Evolutionary conservation across 768 basidiomycete species (phyloP).

Genomic region (Mycena pura): DNA sequence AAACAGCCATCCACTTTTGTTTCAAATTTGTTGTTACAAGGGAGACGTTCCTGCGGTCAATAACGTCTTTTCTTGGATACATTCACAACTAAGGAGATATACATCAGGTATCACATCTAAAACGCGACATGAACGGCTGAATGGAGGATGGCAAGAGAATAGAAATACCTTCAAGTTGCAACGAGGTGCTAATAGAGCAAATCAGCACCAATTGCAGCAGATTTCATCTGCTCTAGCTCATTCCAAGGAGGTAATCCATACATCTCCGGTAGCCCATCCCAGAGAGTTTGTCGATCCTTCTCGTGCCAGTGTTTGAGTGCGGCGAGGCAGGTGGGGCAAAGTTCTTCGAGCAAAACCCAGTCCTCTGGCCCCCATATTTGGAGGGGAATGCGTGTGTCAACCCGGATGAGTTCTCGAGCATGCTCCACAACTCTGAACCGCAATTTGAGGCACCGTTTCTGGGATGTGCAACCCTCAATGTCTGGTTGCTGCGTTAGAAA

Average conservation of each 20-base stretch:
- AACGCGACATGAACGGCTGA: too few relatives aligned
- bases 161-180: too few relatives aligned
- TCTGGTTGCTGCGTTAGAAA: background rate
- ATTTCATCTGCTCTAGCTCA: constrained; percentile 1
- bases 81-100: too few relatives aligned
- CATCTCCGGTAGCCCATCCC: background rate
- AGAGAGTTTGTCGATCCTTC: background rate
- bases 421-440: background rate
- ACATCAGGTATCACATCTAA: too few relatives aligned
- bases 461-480: background rate
- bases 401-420: background rate
- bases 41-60: too few relatives aligned
- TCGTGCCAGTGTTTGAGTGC: background rate
- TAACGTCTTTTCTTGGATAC: too few relatives aligned
- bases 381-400: background rate
- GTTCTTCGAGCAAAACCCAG: background rate
- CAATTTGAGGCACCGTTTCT: background rate
- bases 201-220: too few relatives aligned
- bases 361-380: background rate
- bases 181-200: too few relatives aligned
- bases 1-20: too few relatives aligned
- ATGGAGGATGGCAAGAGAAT: too few relatives aligned
- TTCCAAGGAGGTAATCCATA: background rate
- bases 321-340: background rate
- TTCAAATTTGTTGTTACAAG: too few relatives aligned